These are phyloP conservation scores for Aspergillus versicolor DNA, from an alignment of 2,329 filamentous ascomycete genomes.

Conservation along the genomic window DNA sequence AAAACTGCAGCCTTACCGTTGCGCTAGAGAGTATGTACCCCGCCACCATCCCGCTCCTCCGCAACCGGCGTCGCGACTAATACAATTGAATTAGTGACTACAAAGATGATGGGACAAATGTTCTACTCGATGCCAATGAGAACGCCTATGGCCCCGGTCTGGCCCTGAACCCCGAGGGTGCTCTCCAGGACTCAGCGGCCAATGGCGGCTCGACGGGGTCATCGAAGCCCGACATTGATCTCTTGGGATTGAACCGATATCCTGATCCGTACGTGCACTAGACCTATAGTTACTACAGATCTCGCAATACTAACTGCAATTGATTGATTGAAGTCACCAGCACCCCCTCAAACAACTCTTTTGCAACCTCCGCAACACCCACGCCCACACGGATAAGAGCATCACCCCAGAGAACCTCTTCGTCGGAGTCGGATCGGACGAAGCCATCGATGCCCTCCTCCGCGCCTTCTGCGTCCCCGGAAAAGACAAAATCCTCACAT, in stretches of 20 bases:
- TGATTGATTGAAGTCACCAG: conserved; percentile 63
- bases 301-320: not conserved
- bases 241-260: conserved; percentile 85
- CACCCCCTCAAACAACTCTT: conserved; percentile 79
- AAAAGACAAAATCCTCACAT: conserved; percentile 86
- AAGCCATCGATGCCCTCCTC: conserved; percentile 91
- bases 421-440: conserved; percentile 92
- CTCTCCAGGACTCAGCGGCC: conserved; percentile 45
- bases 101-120: conserved; percentile 95
- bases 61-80: conserved; percentile 11
- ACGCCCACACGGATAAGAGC: conserved; percentile 70
- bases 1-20: conserved; percentile 74
- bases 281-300: not conserved
- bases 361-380: conserved; percentile 80
- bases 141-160: conserved; percentile 91
- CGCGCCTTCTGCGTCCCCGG: conserved; percentile 90
- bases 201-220: conserved; percentile 41
- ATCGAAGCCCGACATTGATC: conserved; percentile 64
- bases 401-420: conserved; percentile 83
- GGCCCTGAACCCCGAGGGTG: conserved; percentile 49
- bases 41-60: conserved; percentile 2
- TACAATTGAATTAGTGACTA: conserved; percentile 70
- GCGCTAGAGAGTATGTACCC: conserved; percentile 70
- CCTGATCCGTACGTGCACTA: conserved; percentile 68
- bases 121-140: conserved; percentile 96